Base-by-base conservation (phyloP, 768 basidiomycete species). In the Daedaleopsis nitida region DNA sequence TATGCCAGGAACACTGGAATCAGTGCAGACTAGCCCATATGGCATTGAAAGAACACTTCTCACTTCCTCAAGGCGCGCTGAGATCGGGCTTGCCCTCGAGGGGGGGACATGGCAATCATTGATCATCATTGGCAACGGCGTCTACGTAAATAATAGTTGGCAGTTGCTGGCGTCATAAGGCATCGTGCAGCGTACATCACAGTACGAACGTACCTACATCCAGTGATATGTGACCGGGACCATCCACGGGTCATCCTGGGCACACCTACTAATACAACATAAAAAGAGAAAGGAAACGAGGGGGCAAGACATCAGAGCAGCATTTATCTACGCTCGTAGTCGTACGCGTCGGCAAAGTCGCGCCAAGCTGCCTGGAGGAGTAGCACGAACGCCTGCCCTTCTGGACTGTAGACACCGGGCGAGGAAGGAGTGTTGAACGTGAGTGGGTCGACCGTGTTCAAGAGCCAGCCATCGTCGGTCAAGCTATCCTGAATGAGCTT, bases 301-400 rank as follows among this genome's bases (percentile, higher is more conserved):
- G 12, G 3, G 42, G 14, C 10, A 43, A 13, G 42, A n/a, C 42
- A 11, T 43, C 42, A n/a, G 44, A 17, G 9, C 44, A 19, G 23
- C 12, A 9, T 24, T 49, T 23, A 49, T 27, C 23, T 10, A 13
- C 47, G 47, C 47, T 48, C 10, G 21, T 23, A 27, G 17, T 42
- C 39, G 21, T 23, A 49, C 19, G 47, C 23, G 7, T n/a, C 47
- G 23, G 47, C 16, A 53, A 61, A 69, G 47, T 68, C 69, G n/a
- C 66, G 59, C 67, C 73, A 76, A 0, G 83, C 83, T 7, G 85
- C 70, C 45, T 84, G 74, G 60, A 87, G 73, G 39, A 86, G 69
- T 9, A 86, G 68, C 24, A 85, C 80, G 66, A 88, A 87, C 2
- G 83, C 79, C 70, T 87, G 83, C 1, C 80, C 84, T 69, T 87